Conservation (phyloP, 139 green algal genomes). For the Mesotaenium endlicherianum region DNA sequence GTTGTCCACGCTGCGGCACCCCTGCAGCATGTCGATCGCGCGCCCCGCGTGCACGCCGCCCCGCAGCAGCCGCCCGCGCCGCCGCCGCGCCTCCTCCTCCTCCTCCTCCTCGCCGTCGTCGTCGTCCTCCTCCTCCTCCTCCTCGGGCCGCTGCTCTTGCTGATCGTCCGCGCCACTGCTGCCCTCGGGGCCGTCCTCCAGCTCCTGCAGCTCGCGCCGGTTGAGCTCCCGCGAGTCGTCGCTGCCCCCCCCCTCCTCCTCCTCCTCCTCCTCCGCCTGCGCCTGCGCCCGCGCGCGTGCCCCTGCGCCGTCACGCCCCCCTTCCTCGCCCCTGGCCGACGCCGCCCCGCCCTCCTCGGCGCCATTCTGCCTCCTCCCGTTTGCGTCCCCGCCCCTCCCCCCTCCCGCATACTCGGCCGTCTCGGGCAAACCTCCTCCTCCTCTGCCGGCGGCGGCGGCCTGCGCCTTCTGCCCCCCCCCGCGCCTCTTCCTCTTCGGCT, state of each 20-base stretch:
- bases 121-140: slow-evolving; percentile 1
- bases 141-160: slow-evolving; percentile 1
- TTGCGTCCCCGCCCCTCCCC: no score
- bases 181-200: slow-evolving; percentile 16
- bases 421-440: no score
- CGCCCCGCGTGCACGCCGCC: slow-evolving; percentile 31
- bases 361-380: no score
- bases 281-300: neutral
- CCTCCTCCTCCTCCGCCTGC: neutral
- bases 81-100: neutral
- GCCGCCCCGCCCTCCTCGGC: no score
- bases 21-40: slow-evolving; percentile 45
- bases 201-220: slow-evolving; percentile 19
- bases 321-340: no score
- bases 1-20: slow-evolving; percentile 78
- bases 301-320: neutral
- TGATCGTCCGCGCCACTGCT: slow-evolving; percentile 3
- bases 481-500: neutral
- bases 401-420: no score
- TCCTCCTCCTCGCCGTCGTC: neutral
- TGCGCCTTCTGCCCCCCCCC: neutral
- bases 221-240: slow-evolving; percentile 30
- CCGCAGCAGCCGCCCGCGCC: neutral
- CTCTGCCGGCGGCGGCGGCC: no score
- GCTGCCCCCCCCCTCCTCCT: slow-evolving; percentile 4